These are phyloP conservation scores for Beta macrorhiza DNA, from an alignment of 179 eudicot genomes.

Conservation along the genomic window DNA sequence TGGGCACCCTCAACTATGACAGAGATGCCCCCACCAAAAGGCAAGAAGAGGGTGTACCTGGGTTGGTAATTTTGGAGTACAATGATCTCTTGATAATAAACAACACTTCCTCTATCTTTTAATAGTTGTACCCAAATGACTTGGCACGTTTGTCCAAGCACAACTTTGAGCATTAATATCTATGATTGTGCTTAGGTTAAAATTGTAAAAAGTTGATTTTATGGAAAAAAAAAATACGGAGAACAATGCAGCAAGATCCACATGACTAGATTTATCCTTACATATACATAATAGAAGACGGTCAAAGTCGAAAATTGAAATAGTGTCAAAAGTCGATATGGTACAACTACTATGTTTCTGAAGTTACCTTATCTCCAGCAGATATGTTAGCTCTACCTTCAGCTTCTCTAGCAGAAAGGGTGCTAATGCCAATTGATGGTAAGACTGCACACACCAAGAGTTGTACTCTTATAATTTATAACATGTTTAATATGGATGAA, in stretches of 20 bases:
- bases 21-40: not conserved
- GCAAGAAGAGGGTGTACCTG: not conserved
- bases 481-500: conserved; percentile 5
- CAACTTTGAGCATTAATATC: too few species aligned
- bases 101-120: too few species aligned
- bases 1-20: not conserved
- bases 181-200: too few species aligned
- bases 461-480: not conserved
- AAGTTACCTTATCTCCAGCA: conserved; percentile 77
- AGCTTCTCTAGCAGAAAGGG: conserved; percentile 94
- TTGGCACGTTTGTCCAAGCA: too few species aligned
- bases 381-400: conserved; percentile 84
- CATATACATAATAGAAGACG: too few species aligned
- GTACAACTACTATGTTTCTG: not conserved
- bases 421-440: conserved; percentile 84
- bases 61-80: not conserved
- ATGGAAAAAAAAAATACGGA: too few species aligned
- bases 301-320: too few species aligned
- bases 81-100: not conserved
- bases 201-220: too few species aligned
- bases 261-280: too few species aligned
- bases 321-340: too few species aligned
- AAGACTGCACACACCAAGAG: conserved; percentile 47
- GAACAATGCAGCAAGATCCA: too few species aligned
- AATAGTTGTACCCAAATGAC: too few species aligned